Conservation (phyloP, 2,329 filamentous ascomycete species). For the Hymenoscyphus scutula region DNA sequence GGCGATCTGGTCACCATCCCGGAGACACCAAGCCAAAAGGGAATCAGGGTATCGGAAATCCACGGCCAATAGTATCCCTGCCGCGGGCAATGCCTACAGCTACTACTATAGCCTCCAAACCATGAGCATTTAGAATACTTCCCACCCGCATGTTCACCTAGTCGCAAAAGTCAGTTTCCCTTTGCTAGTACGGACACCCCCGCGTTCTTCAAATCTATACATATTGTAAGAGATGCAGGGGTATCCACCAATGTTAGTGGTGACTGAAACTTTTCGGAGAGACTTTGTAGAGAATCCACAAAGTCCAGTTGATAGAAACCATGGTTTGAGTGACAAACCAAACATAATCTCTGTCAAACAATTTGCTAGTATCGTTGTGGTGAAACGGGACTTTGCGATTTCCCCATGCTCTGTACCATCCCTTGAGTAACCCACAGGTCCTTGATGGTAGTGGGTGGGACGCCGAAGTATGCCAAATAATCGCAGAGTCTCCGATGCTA, state of each 20-base stretch:
- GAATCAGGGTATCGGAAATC: too few species aligned
- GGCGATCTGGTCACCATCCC: too few species aligned
- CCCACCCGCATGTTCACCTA: too few species aligned
- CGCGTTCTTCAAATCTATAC: background rate
- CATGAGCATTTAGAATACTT: too few species aligned
- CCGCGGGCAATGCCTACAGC: too few species aligned
- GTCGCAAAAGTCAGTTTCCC: too few species aligned
- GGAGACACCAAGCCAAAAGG: too few species aligned
- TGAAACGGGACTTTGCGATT: background rate
- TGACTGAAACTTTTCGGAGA: background rate
- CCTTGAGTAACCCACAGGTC: background rate
- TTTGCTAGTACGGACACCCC: too few species aligned
- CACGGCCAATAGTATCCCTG: too few species aligned
- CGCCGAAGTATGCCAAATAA: constrained; percentile 5
- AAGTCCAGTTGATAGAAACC: constrained; percentile 6
- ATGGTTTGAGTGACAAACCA: constrained; percentile 9
- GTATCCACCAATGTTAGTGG: background rate
- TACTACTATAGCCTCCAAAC: too few species aligned
- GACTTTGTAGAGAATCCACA: constrained; percentile 1
- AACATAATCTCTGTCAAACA: constrained; percentile 8
- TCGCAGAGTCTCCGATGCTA: background rate
- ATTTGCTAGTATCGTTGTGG: background rate
- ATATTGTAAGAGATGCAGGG: too few species aligned
- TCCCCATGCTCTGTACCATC: background rate
- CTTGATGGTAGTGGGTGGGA: background rate